A percentile compares a stretch with the other conserved stretches of the same genome.
Conservation (phyloP, 768 basidiomycete species). For the Auricularia sp. region DNA sequence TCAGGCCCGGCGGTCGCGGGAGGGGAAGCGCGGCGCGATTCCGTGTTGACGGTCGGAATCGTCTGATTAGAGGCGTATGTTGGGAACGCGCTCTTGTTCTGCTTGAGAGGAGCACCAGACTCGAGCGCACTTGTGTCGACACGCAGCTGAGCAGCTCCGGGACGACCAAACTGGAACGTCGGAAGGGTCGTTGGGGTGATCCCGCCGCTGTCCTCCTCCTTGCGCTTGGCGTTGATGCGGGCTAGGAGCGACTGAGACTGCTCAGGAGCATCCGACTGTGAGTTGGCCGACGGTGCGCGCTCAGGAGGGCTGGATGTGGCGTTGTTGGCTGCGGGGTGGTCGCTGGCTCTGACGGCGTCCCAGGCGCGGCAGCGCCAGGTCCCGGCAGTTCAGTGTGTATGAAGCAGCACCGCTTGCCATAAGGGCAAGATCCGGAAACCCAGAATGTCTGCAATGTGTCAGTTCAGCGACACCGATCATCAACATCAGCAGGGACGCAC, state of each 20-base stretch:
- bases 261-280: background rate
- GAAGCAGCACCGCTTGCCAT: slow-evolving; percentile 89
- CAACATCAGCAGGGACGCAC: slow-evolving; percentile 31
- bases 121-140: slow-evolving; percentile 62
- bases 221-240: slow-evolving; percentile 19
- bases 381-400: slow-evolving; percentile 80
- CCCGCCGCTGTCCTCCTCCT: slow-evolving; percentile 26
- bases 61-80: slow-evolving; percentile 38
- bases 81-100: slow-evolving; percentile 84
- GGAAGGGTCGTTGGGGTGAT: slow-evolving; percentile 30
- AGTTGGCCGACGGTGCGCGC: slow-evolving; percentile 3
- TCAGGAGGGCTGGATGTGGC: slow-evolving; percentile 2
- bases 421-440: slow-evolving; percentile 88
- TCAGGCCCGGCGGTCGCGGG: slow-evolving; percentile 82
- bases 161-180: slow-evolving; percentile 48
- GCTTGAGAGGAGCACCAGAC: slow-evolving; percentile 37
- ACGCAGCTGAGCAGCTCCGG: slow-evolving; percentile 59
- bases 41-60: slow-evolving; percentile 44
- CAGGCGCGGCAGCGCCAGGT: slow-evolving; percentile 44
- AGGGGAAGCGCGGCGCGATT: slow-evolving; percentile 54
- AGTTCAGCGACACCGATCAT: slow-evolving; percentile 10
- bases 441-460: slow-evolving; percentile 63
- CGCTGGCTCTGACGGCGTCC: slow-evolving; percentile 23
- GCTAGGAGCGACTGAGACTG: background rate
- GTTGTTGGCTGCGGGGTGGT: slow-evolving; percentile 7